These are phyloP conservation scores for Stemphylium lycopersici DNA, from an alignment of 2,329 filamentous ascomycete species.

Conservation along the genomic window DNA sequence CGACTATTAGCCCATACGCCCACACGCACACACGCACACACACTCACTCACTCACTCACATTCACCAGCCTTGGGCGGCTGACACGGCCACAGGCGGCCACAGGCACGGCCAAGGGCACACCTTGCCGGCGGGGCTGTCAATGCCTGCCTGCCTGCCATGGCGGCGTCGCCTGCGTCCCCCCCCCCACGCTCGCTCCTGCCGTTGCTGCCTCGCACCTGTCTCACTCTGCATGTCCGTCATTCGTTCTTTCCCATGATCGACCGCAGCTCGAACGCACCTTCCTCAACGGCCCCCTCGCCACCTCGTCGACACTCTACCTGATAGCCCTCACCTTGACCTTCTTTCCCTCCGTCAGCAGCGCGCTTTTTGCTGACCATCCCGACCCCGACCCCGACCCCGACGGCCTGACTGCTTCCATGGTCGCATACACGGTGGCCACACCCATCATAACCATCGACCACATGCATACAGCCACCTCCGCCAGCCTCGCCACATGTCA, in stretches of 20 bases:
- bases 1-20: not conserved
- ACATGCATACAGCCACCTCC: too few species aligned
- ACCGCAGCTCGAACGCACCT: conserved; percentile 2
- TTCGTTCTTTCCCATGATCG: conserved; percentile 1
- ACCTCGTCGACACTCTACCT: not conserved
- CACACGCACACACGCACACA: not conserved
- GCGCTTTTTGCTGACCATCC: not conserved
- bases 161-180: not conserved
- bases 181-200: not conserved
- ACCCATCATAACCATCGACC: not conserved
- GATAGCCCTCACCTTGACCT: not conserved
- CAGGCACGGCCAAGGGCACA: too few species aligned
- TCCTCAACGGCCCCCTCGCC: conserved; percentile 5
- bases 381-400: too few species aligned
- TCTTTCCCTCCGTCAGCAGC: not conserved
- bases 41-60: not conserved
- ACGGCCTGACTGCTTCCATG: not conserved
- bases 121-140: too few species aligned
- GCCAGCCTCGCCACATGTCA: not conserved
- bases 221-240: not conserved
- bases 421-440: not conserved
- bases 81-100: too few species aligned
- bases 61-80: not conserved
- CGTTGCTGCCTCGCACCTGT: not conserved
- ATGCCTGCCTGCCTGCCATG: not conserved